Base-by-base conservation (phyloP, 176 grass and related monocot genomes). In the Rhynchospora breviuscula region DNA sequence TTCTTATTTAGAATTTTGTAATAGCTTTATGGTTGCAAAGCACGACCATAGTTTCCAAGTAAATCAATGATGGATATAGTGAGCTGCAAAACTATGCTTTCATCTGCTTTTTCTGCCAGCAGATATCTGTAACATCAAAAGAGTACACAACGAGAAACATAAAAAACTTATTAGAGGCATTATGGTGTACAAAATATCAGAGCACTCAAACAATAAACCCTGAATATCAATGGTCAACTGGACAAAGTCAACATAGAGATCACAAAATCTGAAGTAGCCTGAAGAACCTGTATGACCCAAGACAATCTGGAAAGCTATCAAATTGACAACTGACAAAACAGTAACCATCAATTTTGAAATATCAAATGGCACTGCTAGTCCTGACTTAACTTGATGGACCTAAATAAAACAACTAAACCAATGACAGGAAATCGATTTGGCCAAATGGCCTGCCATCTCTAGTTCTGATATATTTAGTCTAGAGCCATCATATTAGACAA, bases 31-130 rank as follows among this genome's bases (percentile, higher is more conserved):
- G 10, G 79, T 52, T 69, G 29, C 57, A 87, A 75, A 23, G 47
- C 78, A 35, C 86, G 90, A 98, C 95, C 95, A 83, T 90, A 98
- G 87, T 94, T 98, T 85, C 86, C 82, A 84, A 98, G 90, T 84
- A 91, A 88, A 90, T 98, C 92, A 85, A 98, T 98, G 78, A 94
- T 56, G 1, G 88, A 90, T 82, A 94, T 93, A 58, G 87, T 84
- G 81, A 98, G 90, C 63, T 87, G 57, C 58, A 98, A 77, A 43
- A 98, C 89, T 87, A 95, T 94, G 86, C 92, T 98, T 49, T 98
- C 91, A 59, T 98, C 95, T 80, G 87, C 73, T 86, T 91, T 90
- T 88, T 98, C 90, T 83, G 91, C 91, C 63, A 94, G 73, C 65
- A 98, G 88, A 91, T 94, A 98, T 85, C 95, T 98, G 89, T 91